These are phyloP conservation scores for Myxozyma neotropica DNA, from an alignment of 805 yeast species.

Conservation along the genomic window DNA sequence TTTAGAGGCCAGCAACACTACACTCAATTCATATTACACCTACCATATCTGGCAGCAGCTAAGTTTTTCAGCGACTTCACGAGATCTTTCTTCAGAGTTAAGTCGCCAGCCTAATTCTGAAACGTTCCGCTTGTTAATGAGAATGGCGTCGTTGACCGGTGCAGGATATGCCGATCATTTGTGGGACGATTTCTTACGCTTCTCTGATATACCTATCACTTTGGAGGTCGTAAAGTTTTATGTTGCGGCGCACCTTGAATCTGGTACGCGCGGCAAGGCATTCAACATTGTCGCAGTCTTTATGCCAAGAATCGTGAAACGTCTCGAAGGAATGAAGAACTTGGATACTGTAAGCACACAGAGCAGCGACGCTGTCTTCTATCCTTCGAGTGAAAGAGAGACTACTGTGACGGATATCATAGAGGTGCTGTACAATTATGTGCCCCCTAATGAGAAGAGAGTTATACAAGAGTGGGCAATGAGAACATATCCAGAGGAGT, in stretches of 20 bases:
- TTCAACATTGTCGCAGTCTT: constrained; percentile 45
- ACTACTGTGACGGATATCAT: constrained; percentile 48
- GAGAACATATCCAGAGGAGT: constrained; percentile 29
- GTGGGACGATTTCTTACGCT: constrained; percentile 60
- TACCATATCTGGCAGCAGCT: constrained; percentile 64
- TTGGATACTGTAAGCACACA: not conserved
- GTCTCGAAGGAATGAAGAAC: not conserved
- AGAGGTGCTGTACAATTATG: constrained; percentile 50
- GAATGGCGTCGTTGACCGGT: constrained; percentile 57
- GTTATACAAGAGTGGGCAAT: constrained; percentile 37
- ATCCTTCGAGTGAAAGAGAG: constrained; percentile 2
- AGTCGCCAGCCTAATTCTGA: constrained; percentile 53
- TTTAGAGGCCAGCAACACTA: constrained; percentile 65
- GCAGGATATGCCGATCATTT: constrained; percentile 59
- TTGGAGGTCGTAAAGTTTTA: constrained; percentile 59
- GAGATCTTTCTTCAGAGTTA: constrained; percentile 34
- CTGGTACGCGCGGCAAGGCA: constrained; percentile 62
- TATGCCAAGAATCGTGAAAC: not conserved
- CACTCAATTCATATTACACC: constrained; percentile 56
- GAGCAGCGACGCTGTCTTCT: not conserved
- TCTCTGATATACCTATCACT: constrained; percentile 54
- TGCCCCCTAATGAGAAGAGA: constrained; percentile 25
- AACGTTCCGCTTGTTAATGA: constrained; percentile 67
- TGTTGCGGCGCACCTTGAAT: constrained; percentile 69
- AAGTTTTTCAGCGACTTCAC: constrained; percentile 56